phyloP scores from a whole-genome alignment of 1,139 yeast genomes.

The Blastobotrys petasosporus region DNA sequence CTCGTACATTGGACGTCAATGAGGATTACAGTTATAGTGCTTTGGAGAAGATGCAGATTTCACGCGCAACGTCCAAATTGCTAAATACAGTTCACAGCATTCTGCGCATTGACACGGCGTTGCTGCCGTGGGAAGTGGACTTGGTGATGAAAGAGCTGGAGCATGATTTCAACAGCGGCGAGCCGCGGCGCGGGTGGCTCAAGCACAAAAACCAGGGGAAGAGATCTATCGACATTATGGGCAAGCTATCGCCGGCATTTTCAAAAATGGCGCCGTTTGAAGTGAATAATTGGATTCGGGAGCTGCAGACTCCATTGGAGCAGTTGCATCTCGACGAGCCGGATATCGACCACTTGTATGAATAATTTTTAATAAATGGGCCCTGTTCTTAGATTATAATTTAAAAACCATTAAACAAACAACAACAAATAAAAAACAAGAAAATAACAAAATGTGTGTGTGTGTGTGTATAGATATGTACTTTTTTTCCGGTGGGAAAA shows the following conservation, averaged over 20 bases:
- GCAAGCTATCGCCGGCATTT: conserved; percentile 7
- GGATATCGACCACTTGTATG: background rate
- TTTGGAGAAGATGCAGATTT: conserved; percentile 39
- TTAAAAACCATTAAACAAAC: too few species aligned
- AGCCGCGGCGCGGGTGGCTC: background rate
- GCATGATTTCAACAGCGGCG: conserved; percentile 4
- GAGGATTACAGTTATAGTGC: conserved; percentile 45
- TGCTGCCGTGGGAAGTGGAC: conserved; percentile 23
- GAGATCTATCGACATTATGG: background rate
- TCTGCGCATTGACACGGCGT: conserved; percentile 13
- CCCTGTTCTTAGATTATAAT: too few species aligned
- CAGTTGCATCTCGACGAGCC: conserved; percentile 1
- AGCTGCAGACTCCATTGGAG: conserved; percentile 10
- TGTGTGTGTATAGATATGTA: background rate
- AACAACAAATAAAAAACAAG: too few species aligned
- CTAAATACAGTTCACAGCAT: conserved; percentile 15
- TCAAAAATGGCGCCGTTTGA: conserved; percentile 7
- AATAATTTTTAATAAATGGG: too few species aligned
- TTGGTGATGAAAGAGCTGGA: conserved; percentile 14
- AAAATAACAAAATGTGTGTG: background rate
- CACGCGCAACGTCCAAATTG: conserved; percentile 27
- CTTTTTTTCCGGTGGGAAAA: too few species aligned
- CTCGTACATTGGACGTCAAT: conserved; percentile 42
- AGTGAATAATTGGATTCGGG: conserved; percentile 2
- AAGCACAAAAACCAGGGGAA: background rate